Evolutionary conservation across 805 yeast genomes (phyloP).

Genomic region (Candida methanosorbosa): DNA sequence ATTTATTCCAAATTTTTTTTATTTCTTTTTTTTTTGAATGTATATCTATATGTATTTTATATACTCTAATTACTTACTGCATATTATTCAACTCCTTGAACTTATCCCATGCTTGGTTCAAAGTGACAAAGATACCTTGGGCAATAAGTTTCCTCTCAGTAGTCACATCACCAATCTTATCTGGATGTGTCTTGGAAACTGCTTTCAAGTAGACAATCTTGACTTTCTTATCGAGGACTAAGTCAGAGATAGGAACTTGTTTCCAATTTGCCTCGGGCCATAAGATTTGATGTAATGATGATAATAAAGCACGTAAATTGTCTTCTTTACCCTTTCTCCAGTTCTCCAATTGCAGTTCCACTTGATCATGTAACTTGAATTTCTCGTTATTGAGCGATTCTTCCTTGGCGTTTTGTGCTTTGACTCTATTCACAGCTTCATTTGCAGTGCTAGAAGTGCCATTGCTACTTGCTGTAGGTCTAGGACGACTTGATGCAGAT

Average conservation of each 20-base stretch:
- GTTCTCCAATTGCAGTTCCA: slow-evolving; percentile 39
- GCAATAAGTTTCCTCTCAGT: slow-evolving; percentile 77
- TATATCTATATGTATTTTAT: not conserved
- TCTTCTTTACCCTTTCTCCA: slow-evolving; percentile 79
- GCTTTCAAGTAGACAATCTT: slow-evolving; percentile 79
- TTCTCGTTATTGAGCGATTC: slow-evolving; percentile 48
- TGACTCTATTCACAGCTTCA: slow-evolving; percentile 44
- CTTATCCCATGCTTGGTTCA: slow-evolving; percentile 86
- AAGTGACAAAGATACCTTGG: slow-evolving; percentile 72
- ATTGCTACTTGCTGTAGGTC: slow-evolving; percentile 3
- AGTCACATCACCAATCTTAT: slow-evolving; percentile 58
- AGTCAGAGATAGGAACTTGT: slow-evolving; percentile 56
- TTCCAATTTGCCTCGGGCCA: slow-evolving; percentile 65
- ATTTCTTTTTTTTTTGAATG: not conserved
- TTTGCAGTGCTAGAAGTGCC: slow-evolving; percentile 13
- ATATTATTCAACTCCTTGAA: slow-evolving; percentile 52
- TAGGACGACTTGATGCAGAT: slow-evolving; percentile 17
- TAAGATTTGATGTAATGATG: slow-evolving; percentile 58
- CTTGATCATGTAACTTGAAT: slow-evolving; percentile 53
- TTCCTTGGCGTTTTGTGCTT: slow-evolving; percentile 35
- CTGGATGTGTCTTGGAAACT: slow-evolving; percentile 74
- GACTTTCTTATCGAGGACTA: slow-evolving; percentile 85
- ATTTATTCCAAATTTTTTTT: not conserved
- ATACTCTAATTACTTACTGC: slow-evolving; percentile 3
- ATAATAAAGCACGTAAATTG: slow-evolving; percentile 69